Evolutionary conservation across 192 early-diverging fungal genomes (phyloP).

Genomic region (Coemansia sp.): DNA sequence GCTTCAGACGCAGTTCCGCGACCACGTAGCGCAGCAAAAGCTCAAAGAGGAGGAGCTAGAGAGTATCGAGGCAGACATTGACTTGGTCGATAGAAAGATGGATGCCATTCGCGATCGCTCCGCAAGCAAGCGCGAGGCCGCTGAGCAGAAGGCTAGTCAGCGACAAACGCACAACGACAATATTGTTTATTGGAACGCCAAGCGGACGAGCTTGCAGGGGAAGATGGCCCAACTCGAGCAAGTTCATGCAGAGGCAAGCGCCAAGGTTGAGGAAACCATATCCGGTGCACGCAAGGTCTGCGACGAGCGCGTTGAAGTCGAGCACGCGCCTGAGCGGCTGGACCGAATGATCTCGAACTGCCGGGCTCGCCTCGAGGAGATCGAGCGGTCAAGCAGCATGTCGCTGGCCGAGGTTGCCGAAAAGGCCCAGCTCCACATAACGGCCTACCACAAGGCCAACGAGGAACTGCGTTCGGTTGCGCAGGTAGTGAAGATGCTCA

Average conservation of each 20-base stretch:
- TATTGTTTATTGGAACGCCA: slow-evolving; percentile 59
- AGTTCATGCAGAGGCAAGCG: slow-evolving; percentile 25
- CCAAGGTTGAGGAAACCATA: slow-evolving; percentile 48
- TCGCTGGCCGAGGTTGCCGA: slow-evolving; percentile 62
- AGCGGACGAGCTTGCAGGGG: slow-evolving; percentile 41
- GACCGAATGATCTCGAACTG: slow-evolving; percentile 62
- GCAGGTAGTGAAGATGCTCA: slow-evolving; percentile 55
- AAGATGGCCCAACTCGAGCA: slow-evolving; percentile 17
- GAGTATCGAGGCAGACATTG: slow-evolving; percentile 17
- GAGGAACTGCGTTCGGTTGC: slow-evolving; percentile 53
- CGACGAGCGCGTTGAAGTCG: slow-evolving; percentile 61
- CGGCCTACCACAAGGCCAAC: slow-evolving; percentile 58
- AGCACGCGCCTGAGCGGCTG: slow-evolving; percentile 47
- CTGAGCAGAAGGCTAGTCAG: slow-evolving; percentile 32
- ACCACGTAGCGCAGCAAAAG: slow-evolving; percentile 49
- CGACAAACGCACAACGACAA: slow-evolving; percentile 36
- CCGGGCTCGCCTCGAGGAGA: slow-evolving; percentile 54
- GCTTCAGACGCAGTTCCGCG: slow-evolving; percentile 60
- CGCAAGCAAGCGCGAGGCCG: slow-evolving; percentile 25
- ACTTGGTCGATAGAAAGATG: slow-evolving; percentile 35
- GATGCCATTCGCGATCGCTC: slow-evolving; percentile 27
- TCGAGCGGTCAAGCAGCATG: slow-evolving; percentile 60
- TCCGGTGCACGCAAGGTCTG: slow-evolving; percentile 57
- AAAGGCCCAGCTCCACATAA: slow-evolving; percentile 52
- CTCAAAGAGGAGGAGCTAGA: slow-evolving; percentile 46